phyloP scores from a whole-genome alignment of 345 rosid genomes.

The Xanthoceras sorbifolium region DNA sequence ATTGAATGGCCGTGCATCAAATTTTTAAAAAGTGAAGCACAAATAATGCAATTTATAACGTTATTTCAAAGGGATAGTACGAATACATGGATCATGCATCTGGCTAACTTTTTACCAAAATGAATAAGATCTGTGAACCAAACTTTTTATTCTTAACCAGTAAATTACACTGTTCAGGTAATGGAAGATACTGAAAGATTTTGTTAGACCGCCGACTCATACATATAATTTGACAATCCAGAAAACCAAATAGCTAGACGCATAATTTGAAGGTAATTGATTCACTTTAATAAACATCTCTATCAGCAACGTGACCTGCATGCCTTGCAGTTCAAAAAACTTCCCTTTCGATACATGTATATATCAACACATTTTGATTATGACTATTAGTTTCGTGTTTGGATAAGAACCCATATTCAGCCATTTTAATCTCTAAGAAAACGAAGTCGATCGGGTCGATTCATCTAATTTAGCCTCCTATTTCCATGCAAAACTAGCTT shows the following conservation, averaged over 20 bases:
- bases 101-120: not conserved
- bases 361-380: not conserved
- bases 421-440: constrained; percentile 4
- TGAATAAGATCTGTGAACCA: not conserved
- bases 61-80: not conserved
- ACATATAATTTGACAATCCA: not conserved
- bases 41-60: not conserved
- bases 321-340: not conserved
- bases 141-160: not conserved
- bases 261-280: not conserved
- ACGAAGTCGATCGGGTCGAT: not conserved
- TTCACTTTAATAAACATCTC: not conserved
- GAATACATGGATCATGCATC: not conserved
- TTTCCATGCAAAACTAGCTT: not conserved
- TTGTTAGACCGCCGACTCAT: not conserved
- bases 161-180: not conserved
- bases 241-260: not conserved
- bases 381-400: not conserved
- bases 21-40: constrained; percentile 6
- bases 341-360: not conserved
- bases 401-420: constrained; percentile 1
- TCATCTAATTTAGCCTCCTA: constrained; percentile 1
- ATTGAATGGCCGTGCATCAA: not conserved
- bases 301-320: not conserved
- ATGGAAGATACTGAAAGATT: not conserved